These are phyloP conservation scores for Citrus medica DNA, from an alignment of 345 rosid genomes.

Conservation along the genomic window DNA sequence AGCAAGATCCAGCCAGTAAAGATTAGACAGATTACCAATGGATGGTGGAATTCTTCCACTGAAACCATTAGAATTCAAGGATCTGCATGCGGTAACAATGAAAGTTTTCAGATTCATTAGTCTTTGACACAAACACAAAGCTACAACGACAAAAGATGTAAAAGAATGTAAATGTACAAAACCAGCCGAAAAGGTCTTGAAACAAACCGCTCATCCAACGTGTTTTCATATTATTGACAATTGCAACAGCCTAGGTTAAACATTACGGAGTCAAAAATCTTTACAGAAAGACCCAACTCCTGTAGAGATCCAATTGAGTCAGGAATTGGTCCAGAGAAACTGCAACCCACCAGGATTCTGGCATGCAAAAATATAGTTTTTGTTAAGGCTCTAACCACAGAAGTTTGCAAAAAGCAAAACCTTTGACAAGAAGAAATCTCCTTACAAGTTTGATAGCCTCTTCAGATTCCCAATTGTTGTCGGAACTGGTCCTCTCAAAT, in stretches of 20 bases:
- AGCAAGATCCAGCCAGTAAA: constrained; percentile 83
- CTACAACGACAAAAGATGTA: background rate
- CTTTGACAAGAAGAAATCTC: background rate
- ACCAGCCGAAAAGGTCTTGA: background rate
- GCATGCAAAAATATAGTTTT: background rate
- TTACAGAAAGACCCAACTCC: constrained; percentile 54
- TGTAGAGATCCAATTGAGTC: constrained; percentile 54
- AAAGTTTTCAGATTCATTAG: background rate
- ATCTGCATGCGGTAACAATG: constrained; percentile 40
- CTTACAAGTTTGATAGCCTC: constrained; percentile 71
- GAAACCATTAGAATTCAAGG: constrained; percentile 69
- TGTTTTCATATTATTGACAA: background rate
- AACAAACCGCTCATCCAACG: background rate
- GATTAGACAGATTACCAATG: constrained; percentile 57
- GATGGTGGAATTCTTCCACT: constrained; percentile 71
- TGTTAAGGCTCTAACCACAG: background rate
- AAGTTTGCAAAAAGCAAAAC: constrained; percentile 2
- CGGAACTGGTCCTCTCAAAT: constrained; percentile 68
- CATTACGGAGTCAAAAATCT: constrained; percentile 7
- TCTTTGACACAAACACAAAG: background rate
- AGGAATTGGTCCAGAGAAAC: constrained; percentile 70
- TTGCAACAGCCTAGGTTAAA: background rate
- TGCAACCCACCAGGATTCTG: constrained; percentile 76
- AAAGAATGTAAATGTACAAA: background rate
- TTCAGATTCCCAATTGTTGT: constrained; percentile 44